Base-by-base conservation (phyloP, 1,139 yeast species). In the Yamadazyma diospyri region DNA sequence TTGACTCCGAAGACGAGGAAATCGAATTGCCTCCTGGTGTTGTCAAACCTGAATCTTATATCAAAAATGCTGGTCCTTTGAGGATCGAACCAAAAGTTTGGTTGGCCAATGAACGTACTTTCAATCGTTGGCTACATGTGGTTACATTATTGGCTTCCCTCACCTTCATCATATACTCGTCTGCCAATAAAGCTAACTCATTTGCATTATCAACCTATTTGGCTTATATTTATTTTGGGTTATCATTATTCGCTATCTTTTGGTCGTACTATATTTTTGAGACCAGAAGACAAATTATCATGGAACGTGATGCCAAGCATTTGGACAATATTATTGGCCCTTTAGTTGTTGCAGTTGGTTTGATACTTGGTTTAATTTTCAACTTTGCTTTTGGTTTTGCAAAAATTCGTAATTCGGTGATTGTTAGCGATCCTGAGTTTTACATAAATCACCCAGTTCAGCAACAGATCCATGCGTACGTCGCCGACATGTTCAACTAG, bases 91-190 rank as follows among this genome's bases (percentile, higher is more conserved):
- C 97, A 21, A 92, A 92, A 57, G 98, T 92, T 23, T 92, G 98
- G 97, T 69, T 92, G 42, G 98, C 98, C 21, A 92, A 92, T 54
- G 98, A 92, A 64, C 83, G 98, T 60, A 92, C 98, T 2, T 89
- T 89, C 62, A 83, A 86, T 67, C 78, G 94, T 59, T 92, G 98
- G 98, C 70, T 92, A 44, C 92, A 84, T 50, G 92, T 89, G 7
- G 84, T 95, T n/a, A 78, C 94, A 0, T 65, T 92, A 51, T 69
- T 92, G 43, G 78, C 95, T n/a, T 81, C 92, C 1, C 65, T 92
- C 50, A 87, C 97, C 0, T 88, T 89, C 53, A 72, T 95, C 11
- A 75, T 92, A 36, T 85, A 85, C 64, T 74, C 79, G 24, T 79
- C 95, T n/a, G 84, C 87, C 11, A 65, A 70, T 40, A 70, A 71